Evolutionary conservation across 768 basidiomycete genomes (phyloP).

Genomic region (Porpolomopsis calyptriformis): DNA sequence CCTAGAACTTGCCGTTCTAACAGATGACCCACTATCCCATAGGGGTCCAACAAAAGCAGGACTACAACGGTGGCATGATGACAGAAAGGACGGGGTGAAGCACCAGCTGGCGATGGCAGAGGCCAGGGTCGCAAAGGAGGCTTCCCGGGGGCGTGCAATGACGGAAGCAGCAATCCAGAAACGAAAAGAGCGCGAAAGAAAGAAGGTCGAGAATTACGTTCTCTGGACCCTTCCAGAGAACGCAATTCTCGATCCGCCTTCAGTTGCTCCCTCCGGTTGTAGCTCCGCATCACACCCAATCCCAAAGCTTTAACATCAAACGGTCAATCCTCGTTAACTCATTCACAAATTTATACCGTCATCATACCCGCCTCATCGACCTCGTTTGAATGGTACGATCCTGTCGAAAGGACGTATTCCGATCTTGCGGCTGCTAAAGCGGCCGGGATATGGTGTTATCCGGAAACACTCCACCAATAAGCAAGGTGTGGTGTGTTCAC

Average conservation of each 20-base stretch:
- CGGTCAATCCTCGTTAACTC: too few relatives aligned
- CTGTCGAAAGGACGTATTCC: conserved; percentile 32
- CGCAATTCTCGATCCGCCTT: too few relatives aligned
- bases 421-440: conserved; percentile 50
- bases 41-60: conserved; percentile 35
- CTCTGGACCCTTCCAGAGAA: too few relatives aligned
- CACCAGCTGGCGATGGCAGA: conserved; percentile 41
- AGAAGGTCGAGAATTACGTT: conserved; percentile 16
- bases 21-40: conserved; percentile 61
- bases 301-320: too few relatives aligned
- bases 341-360: too few relatives aligned
- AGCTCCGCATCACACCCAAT: too few relatives aligned
- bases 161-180: conserved; percentile 60
- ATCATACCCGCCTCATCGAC: conserved; percentile 57
- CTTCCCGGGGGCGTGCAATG: conserved; percentile 27
- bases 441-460: conserved; percentile 73
- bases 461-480: conserved; percentile 49
- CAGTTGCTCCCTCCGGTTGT: too few relatives aligned
- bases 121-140: conserved; percentile 39
- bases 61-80: conserved; percentile 42
- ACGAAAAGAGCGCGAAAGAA: conserved; percentile 57
- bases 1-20: conserved; percentile 63
- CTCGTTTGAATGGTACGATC: conserved; percentile 58
- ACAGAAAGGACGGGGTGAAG: conserved; percentile 34
- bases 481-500: conserved; percentile 72